Evolutionary conservation across 805 yeast species (phyloP).

Genomic region (Lachancea fermentati): DNA sequence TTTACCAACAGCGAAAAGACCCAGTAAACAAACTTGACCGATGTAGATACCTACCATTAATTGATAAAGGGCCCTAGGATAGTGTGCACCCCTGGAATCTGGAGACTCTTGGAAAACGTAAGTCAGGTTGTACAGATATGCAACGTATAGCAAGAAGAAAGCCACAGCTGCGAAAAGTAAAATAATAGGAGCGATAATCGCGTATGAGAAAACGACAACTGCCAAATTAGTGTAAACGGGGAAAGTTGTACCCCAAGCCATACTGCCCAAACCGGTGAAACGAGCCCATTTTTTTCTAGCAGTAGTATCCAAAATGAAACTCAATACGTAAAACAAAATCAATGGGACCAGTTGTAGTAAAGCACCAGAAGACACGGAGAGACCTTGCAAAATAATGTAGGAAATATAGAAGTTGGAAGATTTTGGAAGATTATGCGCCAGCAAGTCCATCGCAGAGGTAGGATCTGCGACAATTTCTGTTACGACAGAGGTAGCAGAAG

Average conservation of each 20-base stretch:
- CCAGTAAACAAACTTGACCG: conserved; percentile 81
- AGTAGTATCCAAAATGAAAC: conserved; percentile 53
- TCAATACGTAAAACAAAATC: conserved; percentile 52
- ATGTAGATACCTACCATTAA: conserved; percentile 82
- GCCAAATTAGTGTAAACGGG: conserved; percentile 72
- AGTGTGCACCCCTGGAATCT: conserved; percentile 76
- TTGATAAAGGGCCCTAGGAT: conserved; percentile 85
- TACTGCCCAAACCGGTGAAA: conserved; percentile 46
- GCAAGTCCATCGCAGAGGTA: conserved; percentile 46
- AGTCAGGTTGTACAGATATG: conserved; percentile 70
- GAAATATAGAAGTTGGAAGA: conserved; percentile 70
- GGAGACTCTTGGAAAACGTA: conserved; percentile 64
- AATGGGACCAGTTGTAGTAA: conserved; percentile 57
- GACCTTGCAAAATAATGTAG: conserved; percentile 63
- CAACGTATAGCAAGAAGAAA: conserved; percentile 66
- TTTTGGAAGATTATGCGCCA: conserved; percentile 66
- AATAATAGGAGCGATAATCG: conserved; percentile 78
- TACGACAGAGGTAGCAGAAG: conserved; percentile 65
- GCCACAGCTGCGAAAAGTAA: conserved; percentile 67
- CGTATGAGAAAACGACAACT: conserved; percentile 60
- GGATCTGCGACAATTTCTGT: conserved; percentile 58
- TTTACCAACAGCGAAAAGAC: conserved; percentile 82
- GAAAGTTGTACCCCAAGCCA: conserved; percentile 70
- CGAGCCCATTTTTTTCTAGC: conserved; percentile 63
- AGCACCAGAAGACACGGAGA: conserved; percentile 58